Evolutionary conservation across 805 yeast genomes (phyloP), one percentile per base, ranked within the genome.

Genomic region (Starmerella floris): DNA sequence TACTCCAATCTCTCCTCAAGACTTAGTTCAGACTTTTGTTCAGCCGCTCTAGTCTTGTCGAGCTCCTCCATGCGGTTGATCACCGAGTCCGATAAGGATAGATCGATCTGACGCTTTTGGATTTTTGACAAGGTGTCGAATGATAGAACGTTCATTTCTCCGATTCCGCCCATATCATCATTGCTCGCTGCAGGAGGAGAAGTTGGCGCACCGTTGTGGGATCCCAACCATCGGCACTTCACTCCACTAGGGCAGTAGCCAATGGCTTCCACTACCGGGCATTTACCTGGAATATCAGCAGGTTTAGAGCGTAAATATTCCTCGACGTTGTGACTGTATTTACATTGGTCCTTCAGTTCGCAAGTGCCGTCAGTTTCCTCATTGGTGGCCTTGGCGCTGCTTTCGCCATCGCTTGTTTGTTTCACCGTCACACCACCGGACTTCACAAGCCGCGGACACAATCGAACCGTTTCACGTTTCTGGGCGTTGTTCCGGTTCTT

Each of bases 181-280:
- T 11, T 23, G 32, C 34, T 3, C 35, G 40, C 32, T 63, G 27
- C 38, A 13, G 25, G 27, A 13, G 9, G 9, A 10, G 16, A 4
- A 6, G 39, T 26, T 8, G 30, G 39, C 8, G 31, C 30, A 15
- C 17, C 36, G 9, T 37, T 33, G 22, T 91, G 97, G 15, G 83
- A 73, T 3, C 72, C 64, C 44, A 91, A 69, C 83, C 95, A 91
- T 54, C 95, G 74, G 64, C 99, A 91, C 60, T 83, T 88, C 53
- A 83, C 63, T 0, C 98, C 98, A 48, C 80, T 73, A 3, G 95
- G 94, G 67, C 99, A 91, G 56, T 74, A 77, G 0, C 99, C 99
- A 28, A 83, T 66, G 1, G 81, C 79, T 27, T 65, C 66, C 57
- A 65, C 85, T 3, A 83, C 95, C 0, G 98, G 97, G 62, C 99